Base-by-base conservation (phyloP, 2,329 filamentous ascomycete species). In the Ilyonectria sp. region DNA sequence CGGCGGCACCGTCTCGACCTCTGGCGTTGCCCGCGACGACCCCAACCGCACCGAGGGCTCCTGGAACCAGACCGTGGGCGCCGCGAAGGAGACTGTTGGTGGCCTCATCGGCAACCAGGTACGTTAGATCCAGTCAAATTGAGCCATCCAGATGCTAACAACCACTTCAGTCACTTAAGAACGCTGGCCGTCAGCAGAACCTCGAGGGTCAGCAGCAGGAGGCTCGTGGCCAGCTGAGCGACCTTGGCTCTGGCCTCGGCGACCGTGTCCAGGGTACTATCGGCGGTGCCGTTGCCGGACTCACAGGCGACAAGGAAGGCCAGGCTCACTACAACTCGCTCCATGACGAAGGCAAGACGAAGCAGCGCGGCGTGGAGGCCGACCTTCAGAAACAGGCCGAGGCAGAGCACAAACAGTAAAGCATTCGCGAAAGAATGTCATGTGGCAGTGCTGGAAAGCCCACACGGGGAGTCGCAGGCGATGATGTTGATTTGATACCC, bases 21-120 rank as follows among this genome's bases (percentile, higher is more conserved):
- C 90, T 0, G 94, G 94, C 40, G 84, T 93, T 55, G 87, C 91
- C 69, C 86, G 89, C 73, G 94, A 97, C 81, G 86, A 93, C 81
- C 85, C 91, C 11, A 86, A 95, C 79, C 93, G 94, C 71, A 84
- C 86, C 23, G 79, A 89, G 19, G 95, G 95, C 49, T 86, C 87
- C 19, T 97, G 92, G 91, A 94, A 97, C 84, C 95, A 98, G 83
- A 97, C 94, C 6, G 78, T 95, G n/a, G 95, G 95, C 59, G 89
- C 92, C 1, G 91, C 91, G 49, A 98, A 98, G 85, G 94, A 98
- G 79, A 85, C 91, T 5, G 70, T 96, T 1, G 95, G 95, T 65
- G 91, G 91, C 19, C 75, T 95, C 6, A 72, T 95, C 29, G 95
- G 95, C 67, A 90, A 89, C 70, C 92, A 96, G 82, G 88, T 89